Evolutionary conservation across 108 stramenopile species (phyloP), one percentile per base, ranked within the genome.

Genomic region (Nitzschia inconspicua): DNA sequence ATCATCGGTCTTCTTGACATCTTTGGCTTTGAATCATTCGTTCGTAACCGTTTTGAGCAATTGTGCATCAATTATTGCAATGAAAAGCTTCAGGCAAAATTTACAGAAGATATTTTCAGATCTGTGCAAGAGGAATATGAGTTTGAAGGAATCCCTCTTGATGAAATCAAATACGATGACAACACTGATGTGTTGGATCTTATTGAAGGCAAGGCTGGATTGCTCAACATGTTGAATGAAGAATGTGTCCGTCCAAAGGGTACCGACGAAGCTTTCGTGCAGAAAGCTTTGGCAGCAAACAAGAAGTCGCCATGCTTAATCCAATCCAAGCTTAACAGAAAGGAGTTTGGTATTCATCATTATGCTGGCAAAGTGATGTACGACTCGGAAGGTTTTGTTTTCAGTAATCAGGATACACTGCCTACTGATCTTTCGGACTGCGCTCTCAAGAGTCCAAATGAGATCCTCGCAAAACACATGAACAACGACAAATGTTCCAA

Each of bases 21-120:
- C 62, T 98, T 97, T 70, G 98, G 96, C 5, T 99, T 97, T 56
- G 98, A 99, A 66, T 88, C 89, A 26, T 95, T 95, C 57, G 76
- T 82, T 50, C 72, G 82, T 5, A 94, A 96, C 44, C 64, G 86
- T 18, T 96, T 93, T 51, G 95, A 92, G 59, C 90, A 95, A 51
- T 73, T 96, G 7, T 93, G 89, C 47, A 96, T 96, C 78, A 96
- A 96, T 55, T 96, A 95, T 65, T 83, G 89, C 41, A 96, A 96
- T 44, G 96, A 96, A 63, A 93, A 87, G 51, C 68, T 96, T 34
- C 92, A 96, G 64, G 90, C 91, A 66, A 86, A 93, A 60, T 97
- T 92, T 68, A 97, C 86, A 46, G 77, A 80, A 40, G 85, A 94
- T 73, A 88, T 95, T 9, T 97, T 97, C 76, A 78, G 89, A 41